Conservation (phyloP, 2,329 filamentous ascomycete species). For the Apiospora malaysiana region DNA sequence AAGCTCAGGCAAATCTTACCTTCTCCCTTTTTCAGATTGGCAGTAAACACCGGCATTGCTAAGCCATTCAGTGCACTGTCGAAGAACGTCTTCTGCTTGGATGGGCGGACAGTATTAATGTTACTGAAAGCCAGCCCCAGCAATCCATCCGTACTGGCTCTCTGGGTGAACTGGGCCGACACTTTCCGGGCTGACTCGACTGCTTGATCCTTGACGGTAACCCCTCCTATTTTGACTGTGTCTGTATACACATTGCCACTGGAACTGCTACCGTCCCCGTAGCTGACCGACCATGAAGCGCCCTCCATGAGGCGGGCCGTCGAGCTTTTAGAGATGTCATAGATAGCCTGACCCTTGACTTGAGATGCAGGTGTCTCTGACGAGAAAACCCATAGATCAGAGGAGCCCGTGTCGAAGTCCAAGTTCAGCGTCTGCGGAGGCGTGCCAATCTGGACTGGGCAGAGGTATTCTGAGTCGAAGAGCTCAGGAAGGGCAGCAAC, state of each 20-base stretch:
- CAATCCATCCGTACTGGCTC: constrained; percentile 64
- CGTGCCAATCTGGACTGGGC: constrained; percentile 67
- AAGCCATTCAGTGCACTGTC: constrained; percentile 68
- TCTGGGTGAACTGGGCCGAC: constrained; percentile 61
- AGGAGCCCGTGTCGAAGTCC: constrained; percentile 74
- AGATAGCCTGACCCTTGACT: constrained; percentile 57
- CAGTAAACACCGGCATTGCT: constrained; percentile 48
- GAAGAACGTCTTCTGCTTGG: constrained; percentile 64
- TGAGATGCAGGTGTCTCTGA: constrained; percentile 49
- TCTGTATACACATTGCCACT: constrained; percentile 71
- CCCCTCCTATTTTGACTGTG: constrained; percentile 64
- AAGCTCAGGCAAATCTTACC: constrained; percentile 35
- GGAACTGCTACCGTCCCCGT: constrained; percentile 72
- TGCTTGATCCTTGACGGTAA: constrained; percentile 66
- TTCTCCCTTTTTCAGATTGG: constrained; percentile 31
- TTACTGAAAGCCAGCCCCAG: constrained; percentile 69
- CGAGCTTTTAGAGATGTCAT: constrained; percentile 64
- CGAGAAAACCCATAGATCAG: constrained; percentile 73
- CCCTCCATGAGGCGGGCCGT: constrained; percentile 58
- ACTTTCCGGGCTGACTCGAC: constrained; percentile 68
- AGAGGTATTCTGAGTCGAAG: constrained; percentile 57
- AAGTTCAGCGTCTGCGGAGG: constrained; percentile 67
- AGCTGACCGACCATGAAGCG: constrained; percentile 68
- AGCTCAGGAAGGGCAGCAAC: constrained; percentile 28
- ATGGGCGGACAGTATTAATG: constrained; percentile 67